Conservation (phyloP, 2,329 filamentous ascomycete genomes). For the Cladophialophora psammophila region DNA sequence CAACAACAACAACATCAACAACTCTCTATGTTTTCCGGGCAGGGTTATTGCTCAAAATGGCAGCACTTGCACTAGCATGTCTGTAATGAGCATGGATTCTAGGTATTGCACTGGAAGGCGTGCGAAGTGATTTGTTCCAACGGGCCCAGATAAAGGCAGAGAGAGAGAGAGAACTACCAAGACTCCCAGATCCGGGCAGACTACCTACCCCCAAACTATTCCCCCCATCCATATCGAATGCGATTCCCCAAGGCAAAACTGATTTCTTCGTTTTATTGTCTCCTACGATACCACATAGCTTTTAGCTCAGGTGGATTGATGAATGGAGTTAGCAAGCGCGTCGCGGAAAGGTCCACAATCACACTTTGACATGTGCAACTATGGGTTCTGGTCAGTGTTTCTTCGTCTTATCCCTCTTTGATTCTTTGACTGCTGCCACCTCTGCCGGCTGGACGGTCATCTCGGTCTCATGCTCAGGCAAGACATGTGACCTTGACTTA, state of each 20-base stretch:
- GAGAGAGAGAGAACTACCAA: slow-evolving; percentile 20
- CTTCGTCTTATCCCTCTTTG: slow-evolving; percentile 4
- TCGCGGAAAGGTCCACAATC: slow-evolving; percentile 35
- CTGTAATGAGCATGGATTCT: slow-evolving; percentile 30
- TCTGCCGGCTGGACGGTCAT: background rate
- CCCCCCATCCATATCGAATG: slow-evolving; percentile 33
- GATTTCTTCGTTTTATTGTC: slow-evolving; percentile 36
- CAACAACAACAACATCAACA: background rate
- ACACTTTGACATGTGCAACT: slow-evolving; percentile 31
- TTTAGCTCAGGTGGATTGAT: slow-evolving; percentile 37
- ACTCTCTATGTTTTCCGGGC: slow-evolving; percentile 26
- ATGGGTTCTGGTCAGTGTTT: slow-evolving; percentile 9
- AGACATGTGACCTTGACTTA: slow-evolving; percentile 14
- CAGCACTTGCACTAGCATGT: slow-evolving; percentile 27
- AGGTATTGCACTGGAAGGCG: slow-evolving; percentile 31
- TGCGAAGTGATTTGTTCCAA: slow-evolving; percentile 33
- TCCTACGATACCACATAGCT: slow-evolving; percentile 40
- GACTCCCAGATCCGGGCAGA: slow-evolving; percentile 22
- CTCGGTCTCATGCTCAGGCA: slow-evolving; percentile 1
- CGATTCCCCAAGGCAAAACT: slow-evolving; percentile 31
- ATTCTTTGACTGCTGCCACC: background rate
- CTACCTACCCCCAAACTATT: slow-evolving; percentile 20
- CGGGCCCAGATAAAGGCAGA: slow-evolving; percentile 31
- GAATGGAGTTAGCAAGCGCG: slow-evolving; percentile 39
- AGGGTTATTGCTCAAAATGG: slow-evolving; percentile 30